phyloP scores from a whole-genome alignment of 495 filamentous ascomycete genomes.

The Staphylotrichum longicolle region DNA sequence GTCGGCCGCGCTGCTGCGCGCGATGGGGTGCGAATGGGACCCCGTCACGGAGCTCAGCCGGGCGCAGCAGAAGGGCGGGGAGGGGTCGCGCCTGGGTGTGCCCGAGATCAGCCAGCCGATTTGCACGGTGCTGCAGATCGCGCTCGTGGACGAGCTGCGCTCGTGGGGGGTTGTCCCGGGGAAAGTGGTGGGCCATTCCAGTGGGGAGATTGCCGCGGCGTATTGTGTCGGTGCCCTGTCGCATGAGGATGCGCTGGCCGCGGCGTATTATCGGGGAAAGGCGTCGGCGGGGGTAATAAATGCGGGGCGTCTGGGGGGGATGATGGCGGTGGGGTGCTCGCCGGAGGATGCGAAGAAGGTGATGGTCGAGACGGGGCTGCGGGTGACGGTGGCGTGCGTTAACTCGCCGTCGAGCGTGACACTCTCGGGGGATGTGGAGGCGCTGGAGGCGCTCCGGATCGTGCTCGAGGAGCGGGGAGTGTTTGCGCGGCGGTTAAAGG shows the following conservation, averaged over 20 bases:
- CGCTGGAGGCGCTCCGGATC: constrained; percentile 33
- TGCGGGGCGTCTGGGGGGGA: constrained; percentile 23
- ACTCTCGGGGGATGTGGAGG: constrained; percentile 36
- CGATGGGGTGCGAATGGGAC: no score
- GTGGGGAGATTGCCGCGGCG: constrained; percentile 45
- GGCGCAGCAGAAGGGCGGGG: no score
- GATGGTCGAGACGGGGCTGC: constrained; percentile 12
- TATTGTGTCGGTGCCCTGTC: constrained; percentile 39
- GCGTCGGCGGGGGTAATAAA: constrained; percentile 18
- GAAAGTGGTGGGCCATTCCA: constrained; percentile 41
- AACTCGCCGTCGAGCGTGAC: constrained; percentile 44
- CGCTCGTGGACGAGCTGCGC: constrained; percentile 48
- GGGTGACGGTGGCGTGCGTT: constrained; percentile 40
- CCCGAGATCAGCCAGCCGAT: constrained; percentile 32
- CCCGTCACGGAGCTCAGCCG: no score
- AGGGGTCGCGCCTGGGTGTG: no score
- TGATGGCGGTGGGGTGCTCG: constrained; percentile 41
- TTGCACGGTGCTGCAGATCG: constrained; percentile 50
- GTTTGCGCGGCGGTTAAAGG: constrained; percentile 40
- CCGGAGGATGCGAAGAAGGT: constrained; percentile 21
- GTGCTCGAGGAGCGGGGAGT: constrained; percentile 29
- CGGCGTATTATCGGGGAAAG: constrained; percentile 37
- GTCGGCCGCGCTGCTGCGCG: no score
- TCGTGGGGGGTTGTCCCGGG: constrained; percentile 45
- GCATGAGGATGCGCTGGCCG: constrained; percentile 29